A percentile compares a stretch with the other conserved stretches of the same genome.
These are phyloP conservation scores for Dendrobium huoshanense DNA, from an alignment of 106 monocot species.

Conservation along the genomic window DNA sequence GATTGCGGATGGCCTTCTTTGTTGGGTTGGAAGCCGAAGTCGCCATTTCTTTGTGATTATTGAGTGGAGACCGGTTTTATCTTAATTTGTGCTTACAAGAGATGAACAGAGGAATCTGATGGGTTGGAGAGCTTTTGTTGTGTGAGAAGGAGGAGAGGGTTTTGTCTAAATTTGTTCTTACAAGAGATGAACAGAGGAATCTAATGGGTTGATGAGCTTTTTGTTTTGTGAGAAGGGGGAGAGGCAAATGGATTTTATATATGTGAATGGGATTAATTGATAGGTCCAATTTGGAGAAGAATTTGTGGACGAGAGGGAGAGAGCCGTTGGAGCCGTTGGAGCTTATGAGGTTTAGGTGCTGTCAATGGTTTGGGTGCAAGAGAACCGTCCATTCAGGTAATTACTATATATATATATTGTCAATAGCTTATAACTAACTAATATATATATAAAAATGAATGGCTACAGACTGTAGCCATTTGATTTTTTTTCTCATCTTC, in stretches of 20 bases:
- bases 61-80: background rate
- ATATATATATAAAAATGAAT: too few species aligned
- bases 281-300: background rate
- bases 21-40: slow-evolving; percentile 1
- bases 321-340: background rate
- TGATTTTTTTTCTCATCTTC: too few species aligned
- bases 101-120: background rate
- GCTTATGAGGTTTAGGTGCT: background rate
- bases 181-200: background rate
- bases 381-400: too few species aligned
- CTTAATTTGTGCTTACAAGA: background rate
- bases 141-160: too few species aligned
- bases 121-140: background rate
- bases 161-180: too few species aligned
- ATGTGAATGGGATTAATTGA: background rate
- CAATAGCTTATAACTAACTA: too few species aligned
- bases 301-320: background rate
- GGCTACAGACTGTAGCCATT: too few species aligned
- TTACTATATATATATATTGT: too few species aligned
- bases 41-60: background rate
- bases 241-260: background rate
- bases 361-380: background rate
- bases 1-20: slow-evolving; percentile 19
- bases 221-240: too few species aligned
- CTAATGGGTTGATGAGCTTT: background rate